Base-by-base conservation (phyloP, 306 rosid species). In the Medicago lupulina region DNA sequence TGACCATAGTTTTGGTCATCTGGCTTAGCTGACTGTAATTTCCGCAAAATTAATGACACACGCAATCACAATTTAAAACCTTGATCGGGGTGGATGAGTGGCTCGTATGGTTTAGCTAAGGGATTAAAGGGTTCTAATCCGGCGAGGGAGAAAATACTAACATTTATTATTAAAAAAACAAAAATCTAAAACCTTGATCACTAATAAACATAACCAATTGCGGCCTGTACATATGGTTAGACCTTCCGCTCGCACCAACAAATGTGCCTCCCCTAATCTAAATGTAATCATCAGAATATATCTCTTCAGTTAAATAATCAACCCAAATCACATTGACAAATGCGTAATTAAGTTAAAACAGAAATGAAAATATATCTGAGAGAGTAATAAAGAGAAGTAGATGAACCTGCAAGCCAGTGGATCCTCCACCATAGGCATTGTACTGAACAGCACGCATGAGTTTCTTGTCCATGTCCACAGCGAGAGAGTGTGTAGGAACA, bases 361-460 rank as follows among this genome's bases (percentile, higher is more conserved):
- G 4, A 59, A 60, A 36, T 12, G 39, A 13, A 69, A 25, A 9
- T 3, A 46, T 3, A 44, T 28, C 39, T 16, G 0, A 63, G 5
- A 34, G 67, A 62, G 38, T 36, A 62, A 63, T 16, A 25, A 40
- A 2, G 19, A 21, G 51, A 58, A 40, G 62, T 2, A 50, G 80
- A 63, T 55, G 43, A 28, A 93, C 96, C 98, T 83, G 80, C 18
- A 93, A 73, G 36, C 55, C 88, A 31, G 87, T 4, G n/a, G 90
- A 71, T 62, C 98, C 98, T 49, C 92, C 90, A 10, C 93, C 92
- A 15, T 91, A 91, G 71, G 83, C 1, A 40, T 47, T 40, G 73
- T 86, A 93, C 50, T 76, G 91, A 83, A 93, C 79, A 7, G 93
- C 98, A 47, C 67, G 87, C 96, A 93, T 89, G 34, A 83, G 87